Percentiles rank a stretch among this genome's conserved stretches.
phyloP scores from a whole-genome alignment of 371 early-diverging fungal species.

The Actinomortierella ambigua region DNA sequence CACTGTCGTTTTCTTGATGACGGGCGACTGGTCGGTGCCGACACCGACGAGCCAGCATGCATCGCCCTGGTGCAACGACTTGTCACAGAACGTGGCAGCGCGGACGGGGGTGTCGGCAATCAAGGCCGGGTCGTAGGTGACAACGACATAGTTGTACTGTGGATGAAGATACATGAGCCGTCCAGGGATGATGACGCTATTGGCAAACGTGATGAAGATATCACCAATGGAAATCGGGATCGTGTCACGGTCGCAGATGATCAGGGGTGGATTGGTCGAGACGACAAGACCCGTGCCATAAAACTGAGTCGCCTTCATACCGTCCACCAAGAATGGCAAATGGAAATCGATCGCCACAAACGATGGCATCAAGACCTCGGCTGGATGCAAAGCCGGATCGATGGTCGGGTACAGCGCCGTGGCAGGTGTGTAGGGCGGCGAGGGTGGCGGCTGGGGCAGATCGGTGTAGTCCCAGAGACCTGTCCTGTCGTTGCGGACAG shows the following conservation, averaged over 20 bases:
- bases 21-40: slow-evolving; percentile 52
- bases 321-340: slow-evolving; percentile 74
- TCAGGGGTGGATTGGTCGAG: slow-evolving; percentile 70
- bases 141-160: slow-evolving; percentile 79
- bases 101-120: slow-evolving; percentile 69
- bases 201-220: slow-evolving; percentile 79
- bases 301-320: slow-evolving; percentile 65
- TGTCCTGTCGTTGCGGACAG: slow-evolving; percentile 77
- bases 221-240: slow-evolving; percentile 79
- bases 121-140: slow-evolving; percentile 72
- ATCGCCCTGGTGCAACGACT: slow-evolving; percentile 64
- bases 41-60: slow-evolving; percentile 71
- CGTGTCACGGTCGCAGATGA: slow-evolving; percentile 83
- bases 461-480: slow-evolving; percentile 82
- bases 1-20: slow-evolving; percentile 60
- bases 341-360: slow-evolving; percentile 74
- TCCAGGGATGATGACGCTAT: slow-evolving; percentile 76
- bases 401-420: slow-evolving; percentile 67
- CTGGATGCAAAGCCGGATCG: slow-evolving; percentile 64
- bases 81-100: slow-evolving; percentile 54
- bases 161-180: slow-evolving; percentile 78
- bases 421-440: slow-evolving; percentile 56
- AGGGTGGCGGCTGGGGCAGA: slow-evolving; percentile 64
- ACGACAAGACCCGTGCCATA: slow-evolving; percentile 83
- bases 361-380: slow-evolving; percentile 68